These are phyloP conservation scores for Phytopythium kandeliae DNA, from an alignment of 352 stramenopile species.

Conservation along the genomic window DNA sequence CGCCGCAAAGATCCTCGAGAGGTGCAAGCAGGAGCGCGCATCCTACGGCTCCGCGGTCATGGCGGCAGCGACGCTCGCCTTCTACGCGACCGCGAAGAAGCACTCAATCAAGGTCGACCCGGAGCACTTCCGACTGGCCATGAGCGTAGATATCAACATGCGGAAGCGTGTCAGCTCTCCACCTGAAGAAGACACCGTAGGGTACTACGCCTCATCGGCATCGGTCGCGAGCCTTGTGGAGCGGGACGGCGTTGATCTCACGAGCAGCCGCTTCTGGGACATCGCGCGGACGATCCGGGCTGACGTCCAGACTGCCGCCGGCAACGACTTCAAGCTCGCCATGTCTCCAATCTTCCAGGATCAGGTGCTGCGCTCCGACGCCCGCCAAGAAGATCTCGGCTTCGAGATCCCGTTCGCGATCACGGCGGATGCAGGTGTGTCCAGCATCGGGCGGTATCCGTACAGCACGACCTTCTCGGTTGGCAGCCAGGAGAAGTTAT, in stretches of 20 bases:
- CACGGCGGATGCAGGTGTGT: conserved; percentile 17
- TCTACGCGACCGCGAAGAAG: conserved; percentile 21
- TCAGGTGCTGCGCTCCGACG: conserved; percentile 21
- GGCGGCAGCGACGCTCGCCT: conserved; percentile 21
- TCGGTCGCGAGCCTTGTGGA: conserved; percentile 8
- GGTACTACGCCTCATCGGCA: conserved; percentile 20
- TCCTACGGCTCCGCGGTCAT: conserved; percentile 29
- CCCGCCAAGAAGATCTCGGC: conserved; percentile 11
- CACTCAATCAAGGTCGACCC: conserved; percentile 10
- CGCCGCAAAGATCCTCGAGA: conserved; percentile 19
- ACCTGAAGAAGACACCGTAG: conserved; percentile 23
- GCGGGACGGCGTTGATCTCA: conserved; percentile 27
- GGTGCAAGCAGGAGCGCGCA: conserved; percentile 33
- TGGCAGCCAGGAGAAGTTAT: conserved; percentile 4
- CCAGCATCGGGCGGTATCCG: conserved; percentile 22
- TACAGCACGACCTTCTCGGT: conserved; percentile 15
- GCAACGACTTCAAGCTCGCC: conserved; percentile 20
- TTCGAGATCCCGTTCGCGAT: conserved; percentile 22
- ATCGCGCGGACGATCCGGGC: conserved; percentile 20
- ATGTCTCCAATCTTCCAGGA: conserved; percentile 22
- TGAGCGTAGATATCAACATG: conserved; percentile 43
- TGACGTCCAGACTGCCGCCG: conserved; percentile 19
- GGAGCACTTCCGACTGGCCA: conserved; percentile 32
- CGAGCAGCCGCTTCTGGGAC: conserved; percentile 38
- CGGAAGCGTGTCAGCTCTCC: conserved; percentile 25